These are phyloP conservation scores for Pseudoperonospora humuli DNA, from an alignment of 352 stramenopile species.

Conservation along the genomic window DNA sequence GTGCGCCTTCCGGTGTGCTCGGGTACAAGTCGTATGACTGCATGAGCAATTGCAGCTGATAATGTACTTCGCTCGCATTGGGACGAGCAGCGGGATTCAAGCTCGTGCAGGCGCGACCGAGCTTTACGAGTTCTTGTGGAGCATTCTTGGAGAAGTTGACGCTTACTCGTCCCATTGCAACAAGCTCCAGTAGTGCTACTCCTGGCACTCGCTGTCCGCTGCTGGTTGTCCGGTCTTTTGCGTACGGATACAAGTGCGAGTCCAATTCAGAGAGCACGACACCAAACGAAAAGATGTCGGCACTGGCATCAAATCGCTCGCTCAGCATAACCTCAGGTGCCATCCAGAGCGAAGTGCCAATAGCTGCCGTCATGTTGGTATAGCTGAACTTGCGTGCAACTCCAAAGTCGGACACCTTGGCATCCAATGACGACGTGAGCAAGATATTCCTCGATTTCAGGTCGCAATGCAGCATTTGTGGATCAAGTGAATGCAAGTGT, in stretches of 20 bases:
- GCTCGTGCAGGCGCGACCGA: conserved; percentile 17
- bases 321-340: conserved; percentile 32
- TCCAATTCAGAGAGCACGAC: conserved; percentile 33
- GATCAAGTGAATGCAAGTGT: conserved; percentile 37
- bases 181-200: conserved; percentile 19
- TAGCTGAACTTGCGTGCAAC: conserved; percentile 18
- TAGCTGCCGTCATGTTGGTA: conserved; percentile 27
- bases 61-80: conserved; percentile 19
- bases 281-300: conserved; percentile 38
- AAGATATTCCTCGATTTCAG: conserved; percentile 48
- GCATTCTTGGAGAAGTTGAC: conserved; percentile 18
- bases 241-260: conserved; percentile 20
- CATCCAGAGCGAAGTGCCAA: conserved; percentile 34
- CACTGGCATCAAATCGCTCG: conserved; percentile 28
- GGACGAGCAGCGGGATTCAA: conserved; percentile 14
- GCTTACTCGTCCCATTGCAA: conserved; percentile 11
- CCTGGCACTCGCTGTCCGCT: conserved; percentile 11
- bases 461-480: conserved; percentile 34
- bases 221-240: conserved; percentile 8
- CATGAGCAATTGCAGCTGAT: conserved; percentile 17
- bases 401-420: conserved; percentile 46
- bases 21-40: conserved; percentile 17
- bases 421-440: conserved; percentile 15
- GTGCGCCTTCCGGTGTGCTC: too few relatives aligned
- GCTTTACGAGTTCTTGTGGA: conserved; percentile 3